Percentiles rank a stretch among this genome's conserved stretches.
phyloP scores from a whole-genome alignment of 2,329 filamentous ascomycete species.

The Colletotrichum sp. region DNA sequence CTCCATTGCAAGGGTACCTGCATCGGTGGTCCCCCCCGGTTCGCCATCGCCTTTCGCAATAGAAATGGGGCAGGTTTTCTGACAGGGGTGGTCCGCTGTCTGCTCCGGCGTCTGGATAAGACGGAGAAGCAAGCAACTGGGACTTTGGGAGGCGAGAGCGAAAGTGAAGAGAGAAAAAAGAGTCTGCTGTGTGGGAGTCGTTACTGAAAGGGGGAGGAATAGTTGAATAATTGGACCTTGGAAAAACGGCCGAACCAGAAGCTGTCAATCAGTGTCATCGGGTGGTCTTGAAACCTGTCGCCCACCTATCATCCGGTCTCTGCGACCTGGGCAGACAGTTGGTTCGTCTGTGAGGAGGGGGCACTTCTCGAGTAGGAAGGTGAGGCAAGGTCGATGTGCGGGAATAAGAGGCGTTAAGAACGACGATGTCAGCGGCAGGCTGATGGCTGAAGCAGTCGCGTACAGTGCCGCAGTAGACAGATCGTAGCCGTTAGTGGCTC shows the following conservation, averaged over 20 bases:
- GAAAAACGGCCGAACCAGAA: background rate
- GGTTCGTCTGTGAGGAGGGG: background rate
- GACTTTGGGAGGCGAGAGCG: background rate
- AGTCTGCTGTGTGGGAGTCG: background rate
- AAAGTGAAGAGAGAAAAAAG: background rate
- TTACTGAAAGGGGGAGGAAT: background rate
- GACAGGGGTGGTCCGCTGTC: background rate
- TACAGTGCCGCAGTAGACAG: background rate
- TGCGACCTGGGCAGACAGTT: background rate
- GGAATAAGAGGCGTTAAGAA: background rate
- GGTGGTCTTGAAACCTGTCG: background rate
- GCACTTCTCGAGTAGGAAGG: background rate
- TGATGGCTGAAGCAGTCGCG: background rate
- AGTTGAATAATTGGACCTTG: background rate
- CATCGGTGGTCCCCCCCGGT: background rate
- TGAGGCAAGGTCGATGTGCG: background rate
- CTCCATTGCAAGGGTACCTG: constrained; percentile 1
- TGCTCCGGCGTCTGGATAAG: background rate
- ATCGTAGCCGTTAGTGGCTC: background rate
- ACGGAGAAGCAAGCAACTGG: background rate
- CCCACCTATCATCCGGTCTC: background rate
- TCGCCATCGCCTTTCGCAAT: constrained; percentile 4
- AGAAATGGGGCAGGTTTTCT: background rate
- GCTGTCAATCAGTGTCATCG: background rate
- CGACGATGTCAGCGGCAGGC: background rate